These are phyloP conservation scores for Lophiotrema nucula DNA, from an alignment of 495 filamentous ascomycete genomes.

Conservation along the genomic window DNA sequence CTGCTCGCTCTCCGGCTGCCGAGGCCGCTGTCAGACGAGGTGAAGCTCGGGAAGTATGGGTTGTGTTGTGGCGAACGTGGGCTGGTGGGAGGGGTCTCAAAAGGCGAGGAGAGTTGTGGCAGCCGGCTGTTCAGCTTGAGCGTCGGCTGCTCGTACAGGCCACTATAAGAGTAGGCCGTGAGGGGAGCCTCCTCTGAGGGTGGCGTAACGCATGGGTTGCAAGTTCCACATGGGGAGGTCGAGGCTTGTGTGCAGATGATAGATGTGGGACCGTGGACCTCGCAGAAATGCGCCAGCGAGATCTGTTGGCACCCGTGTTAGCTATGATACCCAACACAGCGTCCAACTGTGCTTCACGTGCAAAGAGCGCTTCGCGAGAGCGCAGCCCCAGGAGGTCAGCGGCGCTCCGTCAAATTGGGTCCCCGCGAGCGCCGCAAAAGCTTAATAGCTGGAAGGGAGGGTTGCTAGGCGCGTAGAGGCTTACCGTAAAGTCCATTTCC, in stretches of 20 bases:
- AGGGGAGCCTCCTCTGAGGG: conserved; percentile 30
- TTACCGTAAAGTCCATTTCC: conserved; percentile 37
- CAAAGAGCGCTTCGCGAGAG: conserved; percentile 5
- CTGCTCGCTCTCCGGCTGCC: conserved; percentile 36
- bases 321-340: conserved; percentile 15
- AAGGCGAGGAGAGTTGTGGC: conserved; percentile 40
- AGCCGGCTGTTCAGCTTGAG: conserved; percentile 22
- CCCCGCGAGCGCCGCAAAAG: conserved; percentile 9
- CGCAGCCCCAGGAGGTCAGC: background rate
- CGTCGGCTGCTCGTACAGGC: conserved; percentile 25
- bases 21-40: conserved; percentile 40
- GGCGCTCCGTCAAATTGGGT: too few species aligned
- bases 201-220: conserved; percentile 54
- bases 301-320: conserved; percentile 54
- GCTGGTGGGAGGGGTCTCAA: conserved; percentile 64
- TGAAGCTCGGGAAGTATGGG: conserved; percentile 42
- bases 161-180: conserved; percentile 26
- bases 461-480: conserved; percentile 14
- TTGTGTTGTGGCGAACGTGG: conserved; percentile 43
- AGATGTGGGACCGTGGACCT: conserved; percentile 90
- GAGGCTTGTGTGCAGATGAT: conserved; percentile 91
- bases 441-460: conserved; percentile 3
- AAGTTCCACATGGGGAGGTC: conserved; percentile 73
- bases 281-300: conserved; percentile 94
- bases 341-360: too few species aligned